Percentiles rank a stretch among this genome's conserved stretches.
These are phyloP conservation scores for Drechmeria coniospora DNA, from an alignment of 2,329 filamentous ascomycete species.

Conservation along the genomic window DNA sequence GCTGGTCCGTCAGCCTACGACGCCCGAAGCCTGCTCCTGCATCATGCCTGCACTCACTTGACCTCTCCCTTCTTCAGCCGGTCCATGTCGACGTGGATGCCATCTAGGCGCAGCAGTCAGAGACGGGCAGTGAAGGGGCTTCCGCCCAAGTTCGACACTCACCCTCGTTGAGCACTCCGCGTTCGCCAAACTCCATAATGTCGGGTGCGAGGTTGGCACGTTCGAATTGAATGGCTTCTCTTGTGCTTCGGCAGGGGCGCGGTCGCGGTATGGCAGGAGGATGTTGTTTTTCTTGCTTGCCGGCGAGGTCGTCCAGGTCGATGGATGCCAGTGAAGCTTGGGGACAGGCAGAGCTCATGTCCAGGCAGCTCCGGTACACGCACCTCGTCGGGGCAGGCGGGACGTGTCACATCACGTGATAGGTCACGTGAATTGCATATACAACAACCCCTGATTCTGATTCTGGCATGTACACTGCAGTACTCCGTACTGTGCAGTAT, in stretches of 20 bases:
- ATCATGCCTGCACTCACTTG: conserved; percentile 50
- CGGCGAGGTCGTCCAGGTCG: too few relatives aligned
- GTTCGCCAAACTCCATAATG: conserved; percentile 47
- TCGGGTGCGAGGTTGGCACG: too few relatives aligned
- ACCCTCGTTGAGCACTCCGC: conserved; percentile 51
- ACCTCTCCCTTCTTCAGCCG: conserved; percentile 97
- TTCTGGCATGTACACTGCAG: too few relatives aligned
- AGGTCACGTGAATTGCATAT: conserved; percentile 9
- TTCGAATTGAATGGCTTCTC: too few relatives aligned
- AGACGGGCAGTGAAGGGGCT: conserved; percentile 1
- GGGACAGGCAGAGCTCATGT: conserved; percentile 23
- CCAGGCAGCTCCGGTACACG: conserved; percentile 34
- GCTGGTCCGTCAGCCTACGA: conserved; percentile 33
- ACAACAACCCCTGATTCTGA: too few relatives aligned
- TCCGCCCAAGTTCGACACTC: conserved; percentile 9
- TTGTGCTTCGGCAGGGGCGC: too few relatives aligned
- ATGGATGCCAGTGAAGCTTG: too few relatives aligned
- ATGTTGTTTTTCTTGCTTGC: too few relatives aligned
- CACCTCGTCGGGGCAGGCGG: conserved; percentile 16
- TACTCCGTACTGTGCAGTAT: conserved; percentile 10
- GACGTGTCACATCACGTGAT: conserved; percentile 2
- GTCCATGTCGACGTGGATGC: conserved; percentile 98
- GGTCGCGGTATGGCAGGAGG: too few relatives aligned
- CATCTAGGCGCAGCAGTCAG: conserved; percentile 47
- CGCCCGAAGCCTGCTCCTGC: not conserved